A percentile compares a stretch with the other conserved stretches of the same genome.
phyloP scores from a whole-genome alignment of 331 rosid species.

The Prunus yedoensis region DNA sequence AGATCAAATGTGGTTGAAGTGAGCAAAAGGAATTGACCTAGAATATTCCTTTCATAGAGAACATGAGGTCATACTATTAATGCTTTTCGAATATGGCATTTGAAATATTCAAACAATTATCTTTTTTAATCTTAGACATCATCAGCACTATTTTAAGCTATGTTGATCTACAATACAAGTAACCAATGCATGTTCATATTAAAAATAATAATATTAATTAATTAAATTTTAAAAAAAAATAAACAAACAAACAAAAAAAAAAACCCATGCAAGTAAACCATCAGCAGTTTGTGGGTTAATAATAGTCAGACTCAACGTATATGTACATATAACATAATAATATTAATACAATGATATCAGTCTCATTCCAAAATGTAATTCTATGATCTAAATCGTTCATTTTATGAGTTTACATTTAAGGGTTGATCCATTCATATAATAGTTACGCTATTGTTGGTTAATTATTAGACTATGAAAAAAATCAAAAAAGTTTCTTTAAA shows the following conservation, averaged over 20 bases:
- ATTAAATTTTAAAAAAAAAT: no score
- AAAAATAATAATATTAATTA: no score
- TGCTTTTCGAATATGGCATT: not conserved
- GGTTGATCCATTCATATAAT: no score
- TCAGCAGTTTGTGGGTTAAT: not conserved
- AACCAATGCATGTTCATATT: not conserved
- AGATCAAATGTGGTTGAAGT: not conserved
- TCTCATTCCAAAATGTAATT: no score
- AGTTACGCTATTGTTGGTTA: no score
- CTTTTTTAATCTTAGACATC: not conserved
- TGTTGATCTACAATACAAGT: constrained; percentile 3
- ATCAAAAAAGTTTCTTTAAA: no score
- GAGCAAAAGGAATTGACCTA: constrained; percentile 8
- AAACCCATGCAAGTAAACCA: not conserved
- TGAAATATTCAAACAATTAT: not conserved
- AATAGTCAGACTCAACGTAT: no score
- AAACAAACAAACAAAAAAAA: not conserved
- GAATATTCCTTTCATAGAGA: constrained; percentile 10
- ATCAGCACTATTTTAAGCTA: not conserved
- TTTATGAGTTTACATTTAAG: no score
- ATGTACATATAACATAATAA: no score
- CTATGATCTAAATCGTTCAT: no score
- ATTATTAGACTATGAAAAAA: no score
- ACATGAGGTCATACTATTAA: not conserved
- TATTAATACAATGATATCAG: no score